Conservation (phyloP, 306 rosid species). For the Vigna reflexopilosa region DNA sequence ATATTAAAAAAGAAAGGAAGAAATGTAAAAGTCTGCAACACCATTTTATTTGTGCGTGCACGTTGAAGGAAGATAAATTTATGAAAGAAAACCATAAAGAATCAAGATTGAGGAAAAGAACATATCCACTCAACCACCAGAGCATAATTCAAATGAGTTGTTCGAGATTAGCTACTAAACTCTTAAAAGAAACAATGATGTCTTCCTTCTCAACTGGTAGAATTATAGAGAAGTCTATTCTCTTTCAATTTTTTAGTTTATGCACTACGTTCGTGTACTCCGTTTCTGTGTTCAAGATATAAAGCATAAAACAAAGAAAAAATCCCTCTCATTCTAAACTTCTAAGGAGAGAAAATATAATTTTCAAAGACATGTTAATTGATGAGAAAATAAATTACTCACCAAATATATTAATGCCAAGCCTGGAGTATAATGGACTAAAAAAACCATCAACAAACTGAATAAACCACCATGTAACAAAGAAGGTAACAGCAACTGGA, state of each 20-base stretch:
- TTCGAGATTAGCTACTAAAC: constrained; percentile 34
- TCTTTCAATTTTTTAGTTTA: constrained; percentile 18
- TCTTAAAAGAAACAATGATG: constrained; percentile 13
- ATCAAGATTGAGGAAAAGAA: neutral
- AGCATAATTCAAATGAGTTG: constrained; percentile 15
- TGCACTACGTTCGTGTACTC: neutral
- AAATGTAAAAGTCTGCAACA: neutral
- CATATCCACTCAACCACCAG: constrained; percentile 3
- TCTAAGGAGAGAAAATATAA: neutral
- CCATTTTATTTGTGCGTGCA: neutral
- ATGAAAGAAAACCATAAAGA: constrained; percentile 11
- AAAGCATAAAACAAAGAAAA: constrained; percentile 27
- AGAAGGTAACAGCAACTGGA: constrained; percentile 91
- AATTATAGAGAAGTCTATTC: constrained; percentile 8
- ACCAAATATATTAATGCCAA: constrained; percentile 90
- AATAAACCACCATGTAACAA: constrained; percentile 93
- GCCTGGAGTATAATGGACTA: constrained; percentile 81
- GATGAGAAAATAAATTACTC: constrained; percentile 48
- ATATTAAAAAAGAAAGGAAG: constrained; percentile 9
- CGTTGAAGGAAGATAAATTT: constrained; percentile 16
- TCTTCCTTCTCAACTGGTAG: constrained; percentile 23
- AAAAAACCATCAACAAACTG: constrained; percentile 95
- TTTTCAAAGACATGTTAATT: neutral
- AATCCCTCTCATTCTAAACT: neutral
- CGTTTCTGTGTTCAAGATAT: constrained; percentile 10